A percentile compares a stretch with the other conserved stretches of the same genome.
Evolutionary conservation across 1,139 yeast species (phyloP).

Genomic region (Pneumocystis wakefieldiae): DNA sequence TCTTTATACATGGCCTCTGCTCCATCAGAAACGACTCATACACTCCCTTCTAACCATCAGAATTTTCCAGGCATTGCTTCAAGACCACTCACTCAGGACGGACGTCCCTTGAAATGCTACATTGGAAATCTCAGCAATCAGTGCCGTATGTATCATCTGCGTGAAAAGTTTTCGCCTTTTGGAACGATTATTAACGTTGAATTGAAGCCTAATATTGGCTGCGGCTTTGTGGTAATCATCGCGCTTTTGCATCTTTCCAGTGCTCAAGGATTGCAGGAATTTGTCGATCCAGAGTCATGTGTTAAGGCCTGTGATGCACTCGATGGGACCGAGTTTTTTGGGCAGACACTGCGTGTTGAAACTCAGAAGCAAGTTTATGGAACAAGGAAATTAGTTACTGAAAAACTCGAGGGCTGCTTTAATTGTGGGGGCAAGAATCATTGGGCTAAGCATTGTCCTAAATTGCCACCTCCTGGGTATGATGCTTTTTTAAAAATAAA

Average conservation of each 20-base stretch:
- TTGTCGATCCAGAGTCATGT: slow-evolving; percentile 4
- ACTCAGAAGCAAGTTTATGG: slow-evolving; percentile 2
- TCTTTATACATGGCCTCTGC: not conserved
- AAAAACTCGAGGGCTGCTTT: slow-evolving; percentile 2
- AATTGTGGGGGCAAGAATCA: slow-evolving; percentile 4
- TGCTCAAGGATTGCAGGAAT: not conserved
- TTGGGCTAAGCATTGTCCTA: slow-evolving; percentile 7
- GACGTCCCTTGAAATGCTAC: slow-evolving; percentile 7
- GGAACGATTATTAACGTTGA: slow-evolving; percentile 6
- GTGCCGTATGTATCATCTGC: slow-evolving; percentile 8
- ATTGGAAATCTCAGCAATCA: slow-evolving; percentile 3
- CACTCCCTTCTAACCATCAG: not conserved
- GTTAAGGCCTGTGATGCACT: slow-evolving; percentile 2
- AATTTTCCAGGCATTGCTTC: not conserved
- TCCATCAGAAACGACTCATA: not conserved
- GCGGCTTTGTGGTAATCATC: slow-evolving; percentile 4
- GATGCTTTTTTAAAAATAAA: not conserved
- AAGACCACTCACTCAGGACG: slow-evolving; percentile 4
- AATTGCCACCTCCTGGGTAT: slow-evolving; percentile 4
- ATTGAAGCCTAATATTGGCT: slow-evolving; percentile 7
- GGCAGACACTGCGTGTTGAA: slow-evolving; percentile 7
- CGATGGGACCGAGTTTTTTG: slow-evolving; percentile 6
- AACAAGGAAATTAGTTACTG: not conserved
- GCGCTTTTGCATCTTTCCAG: not conserved
- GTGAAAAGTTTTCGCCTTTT: slow-evolving; percentile 5